A percentile compares a stretch with the other conserved stretches of the same genome.
Evolutionary conservation across 805 yeast species (phyloP).

Genomic region (Kodamaea hsintzibuensis): DNA sequence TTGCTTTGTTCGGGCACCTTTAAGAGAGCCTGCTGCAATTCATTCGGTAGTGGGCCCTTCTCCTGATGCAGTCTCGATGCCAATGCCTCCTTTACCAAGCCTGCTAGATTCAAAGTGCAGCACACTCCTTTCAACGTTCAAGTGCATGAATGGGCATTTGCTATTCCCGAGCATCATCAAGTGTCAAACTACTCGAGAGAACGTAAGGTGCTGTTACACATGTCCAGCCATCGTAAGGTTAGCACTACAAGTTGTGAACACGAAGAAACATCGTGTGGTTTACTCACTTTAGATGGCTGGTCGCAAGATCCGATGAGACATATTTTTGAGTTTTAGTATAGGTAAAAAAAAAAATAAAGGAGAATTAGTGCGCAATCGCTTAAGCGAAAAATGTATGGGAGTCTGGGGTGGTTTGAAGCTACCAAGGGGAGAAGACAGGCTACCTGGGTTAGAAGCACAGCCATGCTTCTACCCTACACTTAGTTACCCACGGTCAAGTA

Average conservation of each 20-base stretch:
- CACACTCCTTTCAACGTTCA: not conserved
- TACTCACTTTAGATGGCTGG: not conserved
- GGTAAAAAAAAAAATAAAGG: not conserved
- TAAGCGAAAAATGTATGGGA: slow-evolving; percentile 17
- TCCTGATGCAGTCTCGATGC: not conserved
- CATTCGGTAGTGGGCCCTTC: not conserved
- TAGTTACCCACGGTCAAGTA: not conserved
- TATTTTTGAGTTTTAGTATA: not conserved
- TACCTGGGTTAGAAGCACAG: not conserved
- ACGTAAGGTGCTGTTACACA: not conserved
- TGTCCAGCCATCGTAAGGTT: not conserved
- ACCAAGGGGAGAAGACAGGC: not conserved
- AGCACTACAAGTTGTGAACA: not conserved
- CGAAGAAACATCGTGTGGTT: not conserved
- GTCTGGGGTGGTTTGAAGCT: not conserved
- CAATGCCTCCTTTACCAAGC: not conserved
- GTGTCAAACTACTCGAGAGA: not conserved
- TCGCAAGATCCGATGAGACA: not conserved
- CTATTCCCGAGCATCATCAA: not conserved
- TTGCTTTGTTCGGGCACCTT: not conserved
- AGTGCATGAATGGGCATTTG: not conserved
- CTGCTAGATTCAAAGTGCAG: not conserved
- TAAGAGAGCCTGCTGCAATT: not conserved
- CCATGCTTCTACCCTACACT: not conserved
- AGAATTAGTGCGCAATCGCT: not conserved